Evolutionary conservation across 2,329 filamentous ascomycete genomes (phyloP).

Genomic region (Aspergillus sp.): DNA sequence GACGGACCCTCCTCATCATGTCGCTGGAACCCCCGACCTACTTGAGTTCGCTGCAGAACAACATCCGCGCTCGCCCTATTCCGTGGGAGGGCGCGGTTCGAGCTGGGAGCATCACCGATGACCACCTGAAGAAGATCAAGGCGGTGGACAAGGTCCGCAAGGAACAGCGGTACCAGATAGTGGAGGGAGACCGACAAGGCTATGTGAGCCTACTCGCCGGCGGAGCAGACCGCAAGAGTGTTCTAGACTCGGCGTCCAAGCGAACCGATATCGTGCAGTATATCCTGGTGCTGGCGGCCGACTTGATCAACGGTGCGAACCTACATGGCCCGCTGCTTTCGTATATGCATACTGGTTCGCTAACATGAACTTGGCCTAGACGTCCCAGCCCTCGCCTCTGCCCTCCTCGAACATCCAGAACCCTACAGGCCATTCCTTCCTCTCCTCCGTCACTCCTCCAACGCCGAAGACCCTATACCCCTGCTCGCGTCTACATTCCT

Average conservation of each 20-base stretch:
- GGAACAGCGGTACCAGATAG: conserved; percentile 73
- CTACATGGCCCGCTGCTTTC: background rate
- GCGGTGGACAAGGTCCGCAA: conserved; percentile 93
- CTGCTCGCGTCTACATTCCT: conserved; percentile 84
- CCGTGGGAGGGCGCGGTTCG: conserved; percentile 95
- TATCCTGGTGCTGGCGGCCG: conserved; percentile 77
- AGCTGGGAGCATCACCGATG: conserved; percentile 85
- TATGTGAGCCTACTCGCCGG: conserved; percentile 77
- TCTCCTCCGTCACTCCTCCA: conserved; percentile 72
- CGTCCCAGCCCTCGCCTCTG: conserved; percentile 66
- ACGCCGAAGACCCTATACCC: conserved; percentile 77
- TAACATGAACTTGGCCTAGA: conserved; percentile 42
- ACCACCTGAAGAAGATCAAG: conserved; percentile 90
- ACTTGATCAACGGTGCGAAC: conserved; percentile 69
- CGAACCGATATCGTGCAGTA: conserved; percentile 89
- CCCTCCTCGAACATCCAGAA: conserved; percentile 61
- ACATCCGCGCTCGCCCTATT: conserved; percentile 90
- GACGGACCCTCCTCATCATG: conserved; percentile 45
- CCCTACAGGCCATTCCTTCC: conserved; percentile 71
- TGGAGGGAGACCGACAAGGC: conserved; percentile 69
- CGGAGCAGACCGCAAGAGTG: conserved; percentile 53
- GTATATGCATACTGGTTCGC: background rate
- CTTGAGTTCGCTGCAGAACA: conserved; percentile 81
- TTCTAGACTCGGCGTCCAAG: conserved; percentile 77
- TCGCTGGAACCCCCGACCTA: conserved; percentile 88